These are phyloP conservation scores for Penicillium diatomitis DNA, from an alignment of 495 filamentous ascomycete genomes.

Conservation along the genomic window DNA sequence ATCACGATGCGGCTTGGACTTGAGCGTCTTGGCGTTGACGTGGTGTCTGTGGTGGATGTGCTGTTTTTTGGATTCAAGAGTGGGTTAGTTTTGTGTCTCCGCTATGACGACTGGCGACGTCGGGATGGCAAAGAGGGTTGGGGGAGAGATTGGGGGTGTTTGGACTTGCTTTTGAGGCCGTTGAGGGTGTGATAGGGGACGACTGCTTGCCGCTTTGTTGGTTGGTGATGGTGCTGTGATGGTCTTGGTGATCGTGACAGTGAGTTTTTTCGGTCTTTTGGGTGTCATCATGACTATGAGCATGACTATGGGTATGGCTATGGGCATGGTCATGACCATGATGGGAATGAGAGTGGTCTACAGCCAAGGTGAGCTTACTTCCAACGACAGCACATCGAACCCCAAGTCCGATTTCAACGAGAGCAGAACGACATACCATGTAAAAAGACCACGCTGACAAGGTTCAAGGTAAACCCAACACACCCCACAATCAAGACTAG, in stretches of 20 bases:
- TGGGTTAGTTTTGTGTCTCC: neutral
- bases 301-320: slow-evolving; percentile 23
- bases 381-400: slow-evolving; percentile 1
- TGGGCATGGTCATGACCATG: slow-evolving; percentile 17
- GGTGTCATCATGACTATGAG: slow-evolving; percentile 5
- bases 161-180: neutral
- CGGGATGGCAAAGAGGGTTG: neutral
- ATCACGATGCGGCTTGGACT: slow-evolving; percentile 11
- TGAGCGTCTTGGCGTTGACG: neutral
- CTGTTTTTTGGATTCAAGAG: neutral
- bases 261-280: too few species aligned
- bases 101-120: neutral
- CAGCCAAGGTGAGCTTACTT: neutral
- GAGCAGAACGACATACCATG: slow-evolving; percentile 42
- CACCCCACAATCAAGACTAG: slow-evolving; percentile 75
- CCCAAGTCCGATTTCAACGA: neutral
- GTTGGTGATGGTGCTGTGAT: too few species aligned
- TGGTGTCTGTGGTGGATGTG: slow-evolving; percentile 5
- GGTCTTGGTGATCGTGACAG: too few species aligned
- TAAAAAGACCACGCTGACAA: slow-evolving; percentile 69
- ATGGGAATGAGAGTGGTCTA: slow-evolving; percentile 27
- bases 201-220: slow-evolving; percentile 8
- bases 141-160: neutral
- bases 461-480: slow-evolving; percentile 69
- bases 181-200: neutral